Base-by-base conservation (phyloP, 1,284 basidiomycete genomes). In the Lignosus rhinocerotis region DNA sequence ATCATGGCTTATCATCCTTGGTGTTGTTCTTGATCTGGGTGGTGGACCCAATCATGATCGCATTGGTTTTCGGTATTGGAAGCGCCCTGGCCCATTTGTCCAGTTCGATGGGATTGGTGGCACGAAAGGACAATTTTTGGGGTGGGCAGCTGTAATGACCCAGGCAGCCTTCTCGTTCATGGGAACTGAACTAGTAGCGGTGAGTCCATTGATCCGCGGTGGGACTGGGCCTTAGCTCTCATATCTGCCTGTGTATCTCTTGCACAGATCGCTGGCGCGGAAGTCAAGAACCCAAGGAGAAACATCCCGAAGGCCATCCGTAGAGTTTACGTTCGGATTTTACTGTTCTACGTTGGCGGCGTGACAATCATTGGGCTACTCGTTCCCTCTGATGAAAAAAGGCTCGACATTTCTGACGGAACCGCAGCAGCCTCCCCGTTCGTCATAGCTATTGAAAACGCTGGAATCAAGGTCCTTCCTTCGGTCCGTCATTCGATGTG, bases 141-240 rank as follows among this genome's bases (percentile, higher is more conserved):
- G 86, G 46, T 87, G 81, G 78, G 73, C 85, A 83, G 80, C 84
- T 30, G 86, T 87, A 36, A 77, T 87, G 75, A 82, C 84, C 1
- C 85, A 89, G 66, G 92, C 92, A 9, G 91, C 91, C 1, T 95
- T 95, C 78, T 90, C 88, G 11, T 94, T 87, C 77, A 85, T 87
- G 61, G 83, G 86, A 50, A 93, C 92, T 9, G 94, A 96, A 72
- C 90, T 95, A 62, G 90, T 95, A 43, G 93, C 92, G 38, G 87
- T 94, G 69, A 78, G 60, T 54, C 14, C 1, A 8, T 5, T 25
- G 25, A 25, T 25, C 25, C 4, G 25, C 25, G 4, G 25, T 25
- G 25, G 25, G 25, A 25, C 25, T 25, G 25, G 25, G 25, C 25
- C 25, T 4, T 25, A 25, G 25, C 25, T 25, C 25, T 25, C 25